Conservation (phyloP, 1,139 yeast species). For the Suzukiozyma palmioleophila region DNA sequence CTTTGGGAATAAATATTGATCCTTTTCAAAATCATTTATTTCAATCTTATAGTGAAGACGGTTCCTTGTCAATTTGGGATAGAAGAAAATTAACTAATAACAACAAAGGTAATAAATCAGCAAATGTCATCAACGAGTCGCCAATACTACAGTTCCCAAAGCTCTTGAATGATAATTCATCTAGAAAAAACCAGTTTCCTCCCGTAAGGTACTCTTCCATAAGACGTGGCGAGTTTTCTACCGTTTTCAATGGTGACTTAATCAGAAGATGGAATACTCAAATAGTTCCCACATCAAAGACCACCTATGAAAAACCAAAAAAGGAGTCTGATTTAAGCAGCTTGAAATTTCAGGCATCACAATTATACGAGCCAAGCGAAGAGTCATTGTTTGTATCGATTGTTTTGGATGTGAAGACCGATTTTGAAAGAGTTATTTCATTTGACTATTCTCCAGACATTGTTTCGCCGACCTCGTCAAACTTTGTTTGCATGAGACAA, state of each 20-base stretch:
- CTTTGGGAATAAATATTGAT: constrained; percentile 65
- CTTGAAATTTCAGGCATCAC: constrained; percentile 32
- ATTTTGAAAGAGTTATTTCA: constrained; percentile 75
- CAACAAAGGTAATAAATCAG: constrained; percentile 11
- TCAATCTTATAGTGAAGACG: constrained; percentile 78
- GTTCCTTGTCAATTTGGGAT: constrained; percentile 85
- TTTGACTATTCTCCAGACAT: constrained; percentile 74
- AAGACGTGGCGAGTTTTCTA: constrained; percentile 70
- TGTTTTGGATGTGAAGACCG: constrained; percentile 73
- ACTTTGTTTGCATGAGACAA: constrained; percentile 80
- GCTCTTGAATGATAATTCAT: constrained; percentile 58
- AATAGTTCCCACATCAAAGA: constrained; percentile 38
- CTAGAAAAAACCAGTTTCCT: constrained; percentile 57
- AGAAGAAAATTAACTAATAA: constrained; percentile 53
- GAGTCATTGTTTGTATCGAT: constrained; percentile 70
- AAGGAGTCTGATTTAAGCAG: constrained; percentile 17
- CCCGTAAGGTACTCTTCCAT: constrained; percentile 70
- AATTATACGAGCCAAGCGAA: constrained; percentile 32
- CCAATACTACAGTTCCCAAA: constrained; percentile 69
- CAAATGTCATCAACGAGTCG: constrained; percentile 36
- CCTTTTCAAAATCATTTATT: constrained; percentile 62
- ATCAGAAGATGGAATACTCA: constrained; percentile 84
- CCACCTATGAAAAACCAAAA: constrained; percentile 10
- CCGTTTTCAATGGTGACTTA: constrained; percentile 72
- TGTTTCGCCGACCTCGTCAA: constrained; percentile 41